Base-by-base conservation (phyloP, 2,329 filamentous ascomycete species). In the Microdochium paspali region DNA sequence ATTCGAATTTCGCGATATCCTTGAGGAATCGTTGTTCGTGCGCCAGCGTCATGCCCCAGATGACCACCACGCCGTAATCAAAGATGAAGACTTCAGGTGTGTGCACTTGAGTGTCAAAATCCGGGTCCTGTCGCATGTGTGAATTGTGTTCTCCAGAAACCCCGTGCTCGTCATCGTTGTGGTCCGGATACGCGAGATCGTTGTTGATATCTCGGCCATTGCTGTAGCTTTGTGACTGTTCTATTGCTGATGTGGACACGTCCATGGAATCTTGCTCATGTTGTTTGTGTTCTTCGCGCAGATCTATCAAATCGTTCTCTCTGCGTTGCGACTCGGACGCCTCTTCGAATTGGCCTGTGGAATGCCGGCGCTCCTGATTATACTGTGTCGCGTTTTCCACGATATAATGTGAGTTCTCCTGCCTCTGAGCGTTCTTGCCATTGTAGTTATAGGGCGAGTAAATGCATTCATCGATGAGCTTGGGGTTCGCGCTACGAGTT, bases 71-170 rank as follows among this genome's bases (percentile, higher is more conserved):
- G 50, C 93, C 93, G 61, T 98, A 98, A 61, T 96, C 88, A 60
- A 97, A 98, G 12, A 98, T 74, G 63, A 98, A 98, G 2, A 96
- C 79, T 64, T 98, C 93, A 0, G 93, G 90, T 1, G 87, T 95
- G 65, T 96, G 89, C 3, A 97, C 85, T 44, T 85, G 78, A 2
- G 80, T 95, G 61, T 96, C 90, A 52, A 96, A 87, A 61, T 95
- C 87, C 4, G 79, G 74, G 15, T 77, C 76, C 51, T 60, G 62
- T 57, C 35, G 60, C 50, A 7, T 53, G 48, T 30, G 40, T 50
- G 12, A 52, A 44, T 46, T 70, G 24, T 70, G 65, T 10, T 67
- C 57, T 7, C 57, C n/a, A n/a, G n/a, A n/a, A n/a, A n/a, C n/a
- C n/a, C n/a, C 56, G 46, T 56, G 56, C 32, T 63, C 63, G 15